Conservation (phyloP, 2,329 filamentous ascomycete species). For the Dryadomyces sulphureus region DNA sequence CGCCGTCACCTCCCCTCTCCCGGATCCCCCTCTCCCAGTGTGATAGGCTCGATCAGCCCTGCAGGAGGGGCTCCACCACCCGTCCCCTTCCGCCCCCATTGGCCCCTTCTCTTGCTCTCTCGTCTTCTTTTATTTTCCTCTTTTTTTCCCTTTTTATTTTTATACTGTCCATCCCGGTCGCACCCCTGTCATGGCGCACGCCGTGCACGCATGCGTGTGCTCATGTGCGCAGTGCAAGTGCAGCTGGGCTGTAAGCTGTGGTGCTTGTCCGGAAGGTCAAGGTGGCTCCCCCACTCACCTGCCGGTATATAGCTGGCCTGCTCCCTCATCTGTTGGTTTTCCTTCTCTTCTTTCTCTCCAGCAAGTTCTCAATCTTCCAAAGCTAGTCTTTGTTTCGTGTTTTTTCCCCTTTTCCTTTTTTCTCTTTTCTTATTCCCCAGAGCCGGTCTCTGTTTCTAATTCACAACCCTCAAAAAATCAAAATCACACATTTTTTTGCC, state of each 20-base stretch:
- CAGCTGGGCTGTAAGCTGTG: constrained; percentile 6
- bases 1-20: no score
- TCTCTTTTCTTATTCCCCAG: constrained; percentile 12
- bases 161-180: not conserved
- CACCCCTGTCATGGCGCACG: not conserved
- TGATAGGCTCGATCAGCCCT: no score
- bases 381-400: constrained; percentile 36
- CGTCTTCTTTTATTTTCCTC: no score
- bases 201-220: not conserved
- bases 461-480: constrained; percentile 16
- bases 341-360: constrained; percentile 33
- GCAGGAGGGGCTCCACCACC: no score
- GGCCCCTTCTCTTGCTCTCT: no score
- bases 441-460: constrained; percentile 21
- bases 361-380: constrained; percentile 47
- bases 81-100: no score
- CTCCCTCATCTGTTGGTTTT: constrained; percentile 23
- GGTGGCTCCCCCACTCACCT: no score
- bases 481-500: constrained; percentile 15
- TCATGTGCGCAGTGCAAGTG: no score
- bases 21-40: no score
- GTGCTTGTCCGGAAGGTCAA: no score
- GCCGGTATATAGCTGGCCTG: constrained; percentile 25
- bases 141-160: no score
- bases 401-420: constrained; percentile 20